Percentiles rank a stretch among this genome's conserved stretches.
phyloP scores from a whole-genome alignment of 148 eudicot genomes.

The Heliosperma pusillum region DNA sequence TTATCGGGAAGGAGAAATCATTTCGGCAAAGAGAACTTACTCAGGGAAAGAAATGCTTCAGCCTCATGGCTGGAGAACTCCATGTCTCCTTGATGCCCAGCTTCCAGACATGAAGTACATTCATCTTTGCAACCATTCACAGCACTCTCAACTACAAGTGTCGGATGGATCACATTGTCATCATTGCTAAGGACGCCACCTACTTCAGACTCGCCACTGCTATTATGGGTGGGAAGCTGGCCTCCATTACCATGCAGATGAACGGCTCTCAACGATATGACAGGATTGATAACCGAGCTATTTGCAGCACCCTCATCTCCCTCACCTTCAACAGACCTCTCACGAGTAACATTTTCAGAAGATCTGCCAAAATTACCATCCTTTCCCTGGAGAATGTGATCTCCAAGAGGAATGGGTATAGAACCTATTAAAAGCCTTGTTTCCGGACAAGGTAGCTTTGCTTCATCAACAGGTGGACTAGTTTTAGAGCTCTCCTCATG shows the following conservation, averaged over 20 bases:
- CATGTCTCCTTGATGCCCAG: constrained; percentile 27
- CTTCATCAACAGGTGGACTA: constrained; percentile 25
- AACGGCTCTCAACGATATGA: constrained; percentile 50
- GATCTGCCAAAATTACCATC: constrained; percentile 17
- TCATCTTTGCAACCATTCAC: constrained; percentile 15
- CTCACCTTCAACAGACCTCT: too few relatives aligned
- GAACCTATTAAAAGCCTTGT: constrained; percentile 66
- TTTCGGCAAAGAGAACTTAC: constrained; percentile 40
- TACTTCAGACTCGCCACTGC: constrained; percentile 29
- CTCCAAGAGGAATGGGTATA: constrained; percentile 50
- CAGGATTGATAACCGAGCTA: constrained; percentile 26
- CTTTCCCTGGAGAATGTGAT: constrained; percentile 24
- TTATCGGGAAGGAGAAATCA: background rate
- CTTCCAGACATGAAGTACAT: constrained; percentile 14
- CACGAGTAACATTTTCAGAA: constrained; percentile 6
- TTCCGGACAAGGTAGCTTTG: constrained; percentile 30
- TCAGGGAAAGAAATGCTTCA: constrained; percentile 67
- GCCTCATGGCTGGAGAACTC: constrained; percentile 48
- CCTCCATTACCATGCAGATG: constrained; percentile 34
- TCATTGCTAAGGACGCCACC: constrained; percentile 20
- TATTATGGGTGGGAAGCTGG: constrained; percentile 27
- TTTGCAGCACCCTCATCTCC: constrained; percentile 18
- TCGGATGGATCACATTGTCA: constrained; percentile 21
- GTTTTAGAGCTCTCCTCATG: constrained; percentile 30
- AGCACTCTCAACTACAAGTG: constrained; percentile 22